Conservation (phyloP, 352 stramenopile species). For the Phytophthora constricta region DNA sequence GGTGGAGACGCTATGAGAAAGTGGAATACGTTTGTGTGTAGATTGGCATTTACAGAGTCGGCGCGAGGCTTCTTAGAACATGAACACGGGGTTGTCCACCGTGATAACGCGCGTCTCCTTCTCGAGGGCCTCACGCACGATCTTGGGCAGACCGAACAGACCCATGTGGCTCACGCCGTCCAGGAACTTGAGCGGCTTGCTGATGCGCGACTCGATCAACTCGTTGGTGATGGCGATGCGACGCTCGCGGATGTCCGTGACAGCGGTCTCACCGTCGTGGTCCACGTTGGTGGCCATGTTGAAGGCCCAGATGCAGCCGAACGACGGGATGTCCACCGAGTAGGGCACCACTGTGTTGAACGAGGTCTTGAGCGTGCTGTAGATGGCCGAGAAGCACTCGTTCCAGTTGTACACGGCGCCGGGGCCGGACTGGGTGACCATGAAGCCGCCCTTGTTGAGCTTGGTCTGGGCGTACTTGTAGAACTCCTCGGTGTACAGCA, state of each 20-base stretch:
- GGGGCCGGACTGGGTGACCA: constrained; percentile 94
- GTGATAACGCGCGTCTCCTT: constrained; percentile 95
- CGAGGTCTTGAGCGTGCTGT: constrained; percentile 90
- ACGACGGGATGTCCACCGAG: constrained; percentile 92
- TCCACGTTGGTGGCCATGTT: constrained; percentile 90
- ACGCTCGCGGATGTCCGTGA: constrained; percentile 59
- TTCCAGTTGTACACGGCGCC: constrained; percentile 90
- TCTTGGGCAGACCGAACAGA: constrained; percentile 93
- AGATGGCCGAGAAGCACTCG: constrained; percentile 95
- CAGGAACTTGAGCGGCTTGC: constrained; percentile 89
- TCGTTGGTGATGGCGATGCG: constrained; percentile 72
- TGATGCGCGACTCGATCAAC: constrained; percentile 60
- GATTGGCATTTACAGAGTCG: constrained; percentile 39
- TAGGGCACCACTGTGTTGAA: constrained; percentile 95
- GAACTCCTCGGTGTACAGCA: constrained; percentile 88
- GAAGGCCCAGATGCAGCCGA: constrained; percentile 95
- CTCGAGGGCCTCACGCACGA: constrained; percentile 86
- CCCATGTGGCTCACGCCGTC: constrained; percentile 91
- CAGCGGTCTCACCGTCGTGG: constrained; percentile 46
- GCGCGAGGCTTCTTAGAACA: constrained; percentile 84
- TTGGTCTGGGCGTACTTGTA: constrained; percentile 91
- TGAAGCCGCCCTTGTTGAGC: constrained; percentile 87
- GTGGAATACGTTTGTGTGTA: constrained; percentile 29
- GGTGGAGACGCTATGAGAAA: constrained; percentile 20
- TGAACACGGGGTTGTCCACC: constrained; percentile 96